Percentiles rank a stretch among this genome's conserved stretches.
phyloP scores from a whole-genome alignment of 2,329 filamentous ascomycete species.

The Fusarium euwallaceae region DNA sequence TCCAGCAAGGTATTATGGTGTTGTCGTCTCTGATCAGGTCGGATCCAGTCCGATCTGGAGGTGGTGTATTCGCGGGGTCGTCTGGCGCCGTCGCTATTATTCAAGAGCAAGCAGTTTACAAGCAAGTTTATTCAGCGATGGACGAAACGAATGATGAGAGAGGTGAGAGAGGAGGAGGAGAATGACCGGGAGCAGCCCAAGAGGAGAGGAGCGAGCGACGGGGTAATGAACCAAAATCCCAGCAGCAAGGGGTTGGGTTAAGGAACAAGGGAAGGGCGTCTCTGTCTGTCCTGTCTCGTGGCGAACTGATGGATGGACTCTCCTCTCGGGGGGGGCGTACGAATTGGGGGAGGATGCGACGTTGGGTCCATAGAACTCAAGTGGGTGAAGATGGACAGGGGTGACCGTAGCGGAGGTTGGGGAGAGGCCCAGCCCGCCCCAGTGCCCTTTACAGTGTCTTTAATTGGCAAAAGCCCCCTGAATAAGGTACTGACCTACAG shows the following conservation, averaged over 20 bases:
- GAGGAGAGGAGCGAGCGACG: conserved; percentile 38
- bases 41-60: conserved; percentile 44
- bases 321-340: conserved; percentile 38
- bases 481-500: conserved; percentile 30
- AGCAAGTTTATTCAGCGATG: background rate
- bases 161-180: background rate
- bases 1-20: conserved; percentile 5
- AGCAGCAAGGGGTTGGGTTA: conserved; percentile 38
- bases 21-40: conserved; percentile 15
- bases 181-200: background rate
- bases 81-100: conserved; percentile 27
- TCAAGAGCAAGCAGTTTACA: conserved; percentile 12
- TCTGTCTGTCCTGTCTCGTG: conserved; percentile 28
- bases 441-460: conserved; percentile 19
- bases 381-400: conserved; percentile 20
- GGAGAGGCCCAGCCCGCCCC: conserved; percentile 13
- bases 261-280: conserved; percentile 41
- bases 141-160: conserved; percentile 19
- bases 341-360: conserved; percentile 29
- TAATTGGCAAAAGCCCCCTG: conserved; percentile 23
- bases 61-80: conserved; percentile 22
- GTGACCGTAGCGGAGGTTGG: conserved; percentile 40
- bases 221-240: conserved; percentile 45
- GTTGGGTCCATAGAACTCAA: conserved; percentile 14
- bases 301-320: conserved; percentile 37